Evolutionary conservation across 768 basidiomycete genomes (phyloP).

Genomic region (Nevesoporus exiguus): DNA sequence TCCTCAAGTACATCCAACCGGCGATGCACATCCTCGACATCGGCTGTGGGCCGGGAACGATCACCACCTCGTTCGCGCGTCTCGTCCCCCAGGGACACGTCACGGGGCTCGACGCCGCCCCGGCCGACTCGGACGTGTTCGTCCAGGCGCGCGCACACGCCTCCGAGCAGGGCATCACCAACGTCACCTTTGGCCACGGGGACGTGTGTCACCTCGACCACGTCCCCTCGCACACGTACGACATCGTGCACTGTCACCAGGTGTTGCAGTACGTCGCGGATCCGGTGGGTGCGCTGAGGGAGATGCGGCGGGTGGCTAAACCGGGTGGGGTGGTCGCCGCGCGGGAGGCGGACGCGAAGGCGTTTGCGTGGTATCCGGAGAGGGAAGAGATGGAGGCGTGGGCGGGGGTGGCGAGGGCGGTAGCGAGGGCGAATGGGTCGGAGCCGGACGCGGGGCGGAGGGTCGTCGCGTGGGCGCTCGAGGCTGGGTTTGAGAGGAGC

Average conservation of each 20-base stretch:
- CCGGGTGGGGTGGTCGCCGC: slow-evolving; percentile 44
- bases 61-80: slow-evolving; percentile 42
- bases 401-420: slow-evolving; percentile 22
- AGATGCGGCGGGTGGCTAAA: slow-evolving; percentile 48
- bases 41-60: slow-evolving; percentile 52
- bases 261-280: slow-evolving; percentile 47
- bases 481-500: slow-evolving; percentile 33
- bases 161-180: slow-evolving; percentile 26
- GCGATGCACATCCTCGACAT: slow-evolving; percentile 45
- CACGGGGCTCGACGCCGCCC: slow-evolving; percentile 40
- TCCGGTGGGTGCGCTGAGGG: slow-evolving; percentile 38
- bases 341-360: slow-evolving; percentile 39
- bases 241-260: slow-evolving; percentile 49
- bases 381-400: slow-evolving; percentile 31
- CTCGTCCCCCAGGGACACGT: slow-evolving; percentile 41
- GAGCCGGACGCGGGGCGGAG: slow-evolving; percentile 40
- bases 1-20: slow-evolving; percentile 37
- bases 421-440: too few species aligned
- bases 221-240: too few species aligned
- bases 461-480: slow-evolving; percentile 36
- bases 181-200: slow-evolving; percentile 40
- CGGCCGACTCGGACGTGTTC: slow-evolving; percentile 29
- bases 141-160: slow-evolving; percentile 34
- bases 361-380: slow-evolving; percentile 37
- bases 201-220: slow-evolving; percentile 35